phyloP scores from a whole-genome alignment of 805 yeast species.

The Candida piceae region DNA sequence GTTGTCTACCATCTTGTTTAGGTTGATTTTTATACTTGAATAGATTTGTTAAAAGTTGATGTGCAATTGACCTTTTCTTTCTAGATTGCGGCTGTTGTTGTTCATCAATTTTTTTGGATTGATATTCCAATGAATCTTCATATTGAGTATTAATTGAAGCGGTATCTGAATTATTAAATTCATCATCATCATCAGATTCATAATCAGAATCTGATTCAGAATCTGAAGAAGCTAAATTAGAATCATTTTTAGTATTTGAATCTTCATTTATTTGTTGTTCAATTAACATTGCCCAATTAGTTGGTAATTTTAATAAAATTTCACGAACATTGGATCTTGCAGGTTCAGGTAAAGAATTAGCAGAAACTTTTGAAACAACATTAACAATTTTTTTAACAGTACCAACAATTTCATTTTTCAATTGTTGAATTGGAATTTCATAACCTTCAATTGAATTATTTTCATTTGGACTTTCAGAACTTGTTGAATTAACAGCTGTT shows the following conservation, averaged over 20 bases:
- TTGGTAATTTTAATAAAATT: slow-evolving; percentile 69
- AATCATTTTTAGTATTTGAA: slow-evolving; percentile 5
- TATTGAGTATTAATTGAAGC: slow-evolving; percentile 11
- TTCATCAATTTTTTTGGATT: slow-evolving; percentile 1
- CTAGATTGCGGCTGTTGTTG: neutral
- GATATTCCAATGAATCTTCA: slow-evolving; percentile 18
- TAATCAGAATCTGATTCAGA: slow-evolving; percentile 3
- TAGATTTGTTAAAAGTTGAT: slow-evolving; percentile 25
- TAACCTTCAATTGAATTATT: slow-evolving; percentile 2
- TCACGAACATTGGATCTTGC: slow-evolving; percentile 78
- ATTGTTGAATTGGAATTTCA: slow-evolving; percentile 33
- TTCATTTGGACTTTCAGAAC: slow-evolving; percentile 8
- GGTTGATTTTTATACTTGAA: slow-evolving; percentile 21
- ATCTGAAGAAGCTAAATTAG: slow-evolving; percentile 8
- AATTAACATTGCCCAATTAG: slow-evolving; percentile 51
- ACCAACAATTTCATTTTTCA: slow-evolving; percentile 77
- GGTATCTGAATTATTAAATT: slow-evolving; percentile 7
- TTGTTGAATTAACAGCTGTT: slow-evolving; percentile 16
- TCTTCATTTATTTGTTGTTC: slow-evolving; percentile 21
- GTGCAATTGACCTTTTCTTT: slow-evolving; percentile 17
- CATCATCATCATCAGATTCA: slow-evolving; percentile 6
- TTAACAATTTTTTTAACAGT: slow-evolving; percentile 87
- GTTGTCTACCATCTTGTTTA: neutral
- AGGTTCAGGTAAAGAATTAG: slow-evolving; percentile 68
- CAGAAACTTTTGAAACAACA: slow-evolving; percentile 80